Percentiles rank a stretch among this genome's conserved stretches.
These are phyloP conservation scores for Botrytis sinoallii DNA, from an alignment of 2,329 filamentous ascomycete species.

Conservation along the genomic window DNA sequence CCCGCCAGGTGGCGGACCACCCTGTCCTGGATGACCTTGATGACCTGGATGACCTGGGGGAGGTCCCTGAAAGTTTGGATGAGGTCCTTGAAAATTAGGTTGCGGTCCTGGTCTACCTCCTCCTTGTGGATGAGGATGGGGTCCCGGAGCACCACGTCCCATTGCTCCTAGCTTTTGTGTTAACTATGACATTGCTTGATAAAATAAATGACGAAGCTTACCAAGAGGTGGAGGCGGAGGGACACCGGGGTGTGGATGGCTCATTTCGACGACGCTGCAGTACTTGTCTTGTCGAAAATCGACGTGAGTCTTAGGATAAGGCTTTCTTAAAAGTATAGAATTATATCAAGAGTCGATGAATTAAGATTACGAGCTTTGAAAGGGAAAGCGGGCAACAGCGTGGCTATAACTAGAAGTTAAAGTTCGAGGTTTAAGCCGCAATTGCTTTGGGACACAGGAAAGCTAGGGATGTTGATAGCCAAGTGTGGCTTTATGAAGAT, in stretches of 20 bases:
- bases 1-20: neutral
- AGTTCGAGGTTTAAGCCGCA: neutral
- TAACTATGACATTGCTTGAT: neutral
- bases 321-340: neutral
- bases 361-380: neutral
- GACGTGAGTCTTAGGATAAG: neutral
- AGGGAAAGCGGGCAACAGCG: neutral
- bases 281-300: neutral
- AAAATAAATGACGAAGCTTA: neutral
- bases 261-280: neutral
- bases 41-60: neutral
- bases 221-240: slow-evolving; percentile 1
- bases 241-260: neutral
- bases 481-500: neutral
- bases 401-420: slow-evolving; percentile 13
- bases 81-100: neutral
- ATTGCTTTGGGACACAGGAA: neutral
- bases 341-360: neutral
- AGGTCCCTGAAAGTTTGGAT: neutral
- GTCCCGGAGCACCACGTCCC: neutral
- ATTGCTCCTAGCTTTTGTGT: neutral
- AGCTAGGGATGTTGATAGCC: neutral
- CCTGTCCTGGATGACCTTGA: neutral
- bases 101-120: neutral
- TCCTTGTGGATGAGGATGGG: neutral